Base-by-base conservation (phyloP, 139 green algal genomes). In the Chlorella sp. region DNA sequence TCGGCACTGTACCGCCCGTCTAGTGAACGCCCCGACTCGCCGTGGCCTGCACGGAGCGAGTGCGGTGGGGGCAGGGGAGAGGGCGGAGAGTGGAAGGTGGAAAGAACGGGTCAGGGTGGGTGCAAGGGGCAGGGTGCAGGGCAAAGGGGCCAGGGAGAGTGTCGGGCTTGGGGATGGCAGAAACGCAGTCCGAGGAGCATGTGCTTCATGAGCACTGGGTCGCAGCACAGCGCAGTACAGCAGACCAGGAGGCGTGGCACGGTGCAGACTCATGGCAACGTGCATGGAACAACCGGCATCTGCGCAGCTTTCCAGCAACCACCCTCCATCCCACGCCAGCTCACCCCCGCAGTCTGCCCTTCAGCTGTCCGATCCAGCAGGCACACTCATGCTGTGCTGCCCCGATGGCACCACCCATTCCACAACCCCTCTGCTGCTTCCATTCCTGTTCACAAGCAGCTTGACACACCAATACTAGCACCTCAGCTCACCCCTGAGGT, bases 401-500 rank as follows among this genome's bases (percentile, higher is more conserved):
- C 48, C 48, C 5, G n/a, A n/a, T n/a, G n/a, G 48, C 9, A 57
- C 5, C 5, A 9, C 48, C 7, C 48, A 57, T 57, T 5, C 48
- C 48, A 57, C 48, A 57, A 16, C 48, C 48, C 9, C 48, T 57
- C 48, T 57, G 48, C 64, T 71, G 11, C 64, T 28, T 71, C 24
- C 64, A 71, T 28, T 14, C 40, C 24, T 14, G 24, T 28, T 14
- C 40, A 85, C 21, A 2, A 39, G 28, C 80, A 36, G 42, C 28
- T 22, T 61, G 78, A 26, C 16, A 26, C 16, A 71, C 64, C 64
- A 32, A 14, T 14, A 28, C 7, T 71, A 2, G 64, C 24, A 28
- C 11, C 64, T 4, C 64, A 71, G n/a, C 64, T 61, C 57, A 75
- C 93, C 93, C 28, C 93, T 48, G 39, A 92, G 28, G 88, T 95